Conservation (phyloP, 1,284 basidiomycete genomes). For the Coniferiporia sulphurascens region DNA sequence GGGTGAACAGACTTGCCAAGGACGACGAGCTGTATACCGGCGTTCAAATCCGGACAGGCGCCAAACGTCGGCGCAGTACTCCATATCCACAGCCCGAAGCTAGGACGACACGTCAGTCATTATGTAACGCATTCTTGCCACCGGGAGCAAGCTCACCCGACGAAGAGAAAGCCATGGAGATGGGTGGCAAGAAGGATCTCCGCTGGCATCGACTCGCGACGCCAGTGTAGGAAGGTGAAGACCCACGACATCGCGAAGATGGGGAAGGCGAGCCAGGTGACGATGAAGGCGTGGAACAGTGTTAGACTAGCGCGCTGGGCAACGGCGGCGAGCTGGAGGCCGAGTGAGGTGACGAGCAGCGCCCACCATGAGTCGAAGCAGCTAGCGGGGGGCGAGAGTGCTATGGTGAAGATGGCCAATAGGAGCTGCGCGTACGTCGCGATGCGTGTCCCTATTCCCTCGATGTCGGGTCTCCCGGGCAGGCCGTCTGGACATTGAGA, state of each 20-base stretch:
- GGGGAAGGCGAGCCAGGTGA: slow-evolving; percentile 15
- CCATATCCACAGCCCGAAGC: slow-evolving; percentile 19
- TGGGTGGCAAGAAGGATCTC: slow-evolving; percentile 17
- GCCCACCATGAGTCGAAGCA: slow-evolving; percentile 20
- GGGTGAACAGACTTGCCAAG: slow-evolving; percentile 15
- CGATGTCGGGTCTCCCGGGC: slow-evolving; percentile 15
- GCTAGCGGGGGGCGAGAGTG: slow-evolving; percentile 10
- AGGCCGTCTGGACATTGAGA: slow-evolving; percentile 11
- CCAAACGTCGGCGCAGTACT: slow-evolving; percentile 12
- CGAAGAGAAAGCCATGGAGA: slow-evolving; percentile 17
- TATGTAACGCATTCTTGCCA: neutral
- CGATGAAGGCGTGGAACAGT: slow-evolving; percentile 14
- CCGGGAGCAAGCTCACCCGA: slow-evolving; percentile 9
- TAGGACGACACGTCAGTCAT: neutral
- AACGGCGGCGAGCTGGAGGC: slow-evolving; percentile 17
- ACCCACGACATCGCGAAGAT: slow-evolving; percentile 18
- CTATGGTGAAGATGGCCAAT: slow-evolving; percentile 16
- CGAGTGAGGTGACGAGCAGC: slow-evolving; percentile 16
- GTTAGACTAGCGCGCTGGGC: slow-evolving; percentile 13
- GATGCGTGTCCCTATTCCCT: slow-evolving; percentile 18
- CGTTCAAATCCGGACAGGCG: slow-evolving; percentile 12
- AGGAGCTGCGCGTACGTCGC: slow-evolving; percentile 18
- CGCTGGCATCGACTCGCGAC: slow-evolving; percentile 10
- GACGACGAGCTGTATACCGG: slow-evolving; percentile 8
- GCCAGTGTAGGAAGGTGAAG: slow-evolving; percentile 17